Conservation (phyloP, 1,284 basidiomycete species). For the Cryptococcus sp. region DNA sequence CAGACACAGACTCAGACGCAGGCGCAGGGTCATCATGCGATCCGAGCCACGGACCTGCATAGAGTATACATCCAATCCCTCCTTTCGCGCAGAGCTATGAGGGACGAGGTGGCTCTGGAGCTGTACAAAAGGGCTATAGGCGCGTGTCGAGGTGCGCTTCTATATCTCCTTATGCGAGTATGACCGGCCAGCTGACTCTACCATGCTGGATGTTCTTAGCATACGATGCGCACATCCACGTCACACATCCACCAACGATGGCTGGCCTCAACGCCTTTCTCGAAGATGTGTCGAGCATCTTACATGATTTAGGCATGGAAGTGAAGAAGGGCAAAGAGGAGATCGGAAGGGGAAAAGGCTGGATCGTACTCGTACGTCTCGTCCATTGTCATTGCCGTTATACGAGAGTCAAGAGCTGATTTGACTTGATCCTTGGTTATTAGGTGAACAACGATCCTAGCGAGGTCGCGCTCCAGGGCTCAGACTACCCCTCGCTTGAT, state of each 20-base stretch:
- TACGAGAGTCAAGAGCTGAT: no score
- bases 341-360: conserved; percentile 27
- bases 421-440: background rate
- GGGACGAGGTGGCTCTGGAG: conserved; percentile 39
- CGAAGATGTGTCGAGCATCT: conserved; percentile 30
- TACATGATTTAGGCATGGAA: conserved; percentile 41
- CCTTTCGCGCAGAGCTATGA: conserved; percentile 41
- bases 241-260: conserved; percentile 22
- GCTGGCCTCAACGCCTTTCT: conserved; percentile 37
- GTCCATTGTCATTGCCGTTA: background rate
- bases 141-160: conserved; percentile 21
- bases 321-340: conserved; percentile 38
- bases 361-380: conserved; percentile 36
- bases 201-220: conserved; percentile 19
- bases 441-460: conserved; percentile 41
- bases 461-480: conserved; percentile 37
- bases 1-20: background rate
- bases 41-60: conserved; percentile 42
- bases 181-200: no score
- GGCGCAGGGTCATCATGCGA: background rate
- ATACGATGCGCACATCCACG: conserved; percentile 26
- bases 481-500: conserved; percentile 45
- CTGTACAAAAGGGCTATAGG: conserved; percentile 45
- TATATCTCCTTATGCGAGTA: background rate
- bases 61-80: conserved; percentile 46